Evolutionary conservation across 495 filamentous ascomycete genomes (phyloP).

Genomic region (Tetracladium setigerum): DNA sequence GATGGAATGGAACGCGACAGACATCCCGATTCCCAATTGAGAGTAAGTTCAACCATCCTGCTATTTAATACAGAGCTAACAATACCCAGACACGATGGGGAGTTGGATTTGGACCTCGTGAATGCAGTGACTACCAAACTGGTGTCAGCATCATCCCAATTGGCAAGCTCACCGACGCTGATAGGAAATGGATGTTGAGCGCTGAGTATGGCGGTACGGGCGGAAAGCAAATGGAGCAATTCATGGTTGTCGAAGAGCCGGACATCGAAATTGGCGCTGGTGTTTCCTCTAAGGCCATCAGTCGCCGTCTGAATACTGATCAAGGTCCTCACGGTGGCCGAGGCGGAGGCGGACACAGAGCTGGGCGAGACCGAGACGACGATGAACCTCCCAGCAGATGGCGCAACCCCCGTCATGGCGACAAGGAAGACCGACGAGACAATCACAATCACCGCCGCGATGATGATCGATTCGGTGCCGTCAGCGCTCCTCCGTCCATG

Average conservation of each 20-base stretch:
- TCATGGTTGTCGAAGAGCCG: slow-evolving; percentile 90
- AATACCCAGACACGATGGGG: slow-evolving; percentile 81
- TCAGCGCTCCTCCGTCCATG: slow-evolving; percentile 13
- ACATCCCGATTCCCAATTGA: slow-evolving; percentile 62
- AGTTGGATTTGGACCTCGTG: slow-evolving; percentile 92
- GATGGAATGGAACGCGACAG: slow-evolving; percentile 83
- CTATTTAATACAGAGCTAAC: slow-evolving; percentile 16
- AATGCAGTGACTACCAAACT: slow-evolving; percentile 91
- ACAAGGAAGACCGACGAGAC: slow-evolving; percentile 28
- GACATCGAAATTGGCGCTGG: slow-evolving; percentile 98
- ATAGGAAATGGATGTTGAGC: slow-evolving; percentile 94
- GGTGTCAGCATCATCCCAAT: slow-evolving; percentile 93
- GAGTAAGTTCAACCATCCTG: slow-evolving; percentile 48
- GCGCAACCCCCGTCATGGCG: slow-evolving; percentile 32
- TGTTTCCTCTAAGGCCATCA: slow-evolving; percentile 93
- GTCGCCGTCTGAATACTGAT: slow-evolving; percentile 72
- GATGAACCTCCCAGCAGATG: slow-evolving; percentile 31
- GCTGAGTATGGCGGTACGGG: slow-evolving; percentile 92
- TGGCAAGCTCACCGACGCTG: slow-evolving; percentile 84
- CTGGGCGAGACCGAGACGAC: slow-evolving; percentile 48
- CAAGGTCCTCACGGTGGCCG: slow-evolving; percentile 32
- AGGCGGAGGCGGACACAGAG: slow-evolving; percentile 66
- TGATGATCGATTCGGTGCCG: slow-evolving; percentile 17
- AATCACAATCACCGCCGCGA: slow-evolving; percentile 37
- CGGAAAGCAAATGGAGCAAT: slow-evolving; percentile 67